phyloP scores from a whole-genome alignment of 768 basidiomycete genomes.

The Candolleomyces aberdarensis region DNA sequence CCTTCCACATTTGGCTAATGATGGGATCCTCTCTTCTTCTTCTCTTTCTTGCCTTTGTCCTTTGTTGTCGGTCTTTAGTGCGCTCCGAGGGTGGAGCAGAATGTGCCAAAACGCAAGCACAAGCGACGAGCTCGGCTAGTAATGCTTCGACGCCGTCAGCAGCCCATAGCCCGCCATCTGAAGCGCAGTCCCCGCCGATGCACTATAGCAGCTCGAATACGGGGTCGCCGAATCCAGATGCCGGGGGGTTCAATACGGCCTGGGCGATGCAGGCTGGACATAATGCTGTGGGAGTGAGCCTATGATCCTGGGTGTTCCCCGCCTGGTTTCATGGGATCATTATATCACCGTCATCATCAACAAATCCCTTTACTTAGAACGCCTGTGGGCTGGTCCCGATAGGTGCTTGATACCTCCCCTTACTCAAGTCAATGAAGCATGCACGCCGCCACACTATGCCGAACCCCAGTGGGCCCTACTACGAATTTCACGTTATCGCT shows the following conservation, averaged over 20 bases:
- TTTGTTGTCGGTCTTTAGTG: neutral
- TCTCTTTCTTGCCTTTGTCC: neutral
- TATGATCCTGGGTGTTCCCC: neutral
- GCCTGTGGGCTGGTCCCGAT: no score
- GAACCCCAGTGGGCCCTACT: no score
- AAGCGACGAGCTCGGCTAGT: neutral
- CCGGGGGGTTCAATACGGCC: neutral
- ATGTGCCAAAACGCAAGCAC: slow-evolving; percentile 6
- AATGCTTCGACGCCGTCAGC: neutral
- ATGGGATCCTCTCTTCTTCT: neutral
- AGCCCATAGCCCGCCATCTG: neutral
- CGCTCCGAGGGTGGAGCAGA: slow-evolving; percentile 11
- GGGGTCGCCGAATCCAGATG: neutral
- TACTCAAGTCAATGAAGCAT: no score
- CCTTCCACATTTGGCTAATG: neutral
- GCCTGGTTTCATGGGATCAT: no score
- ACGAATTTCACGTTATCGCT: no score
- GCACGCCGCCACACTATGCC: no score
- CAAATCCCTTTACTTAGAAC: no score
- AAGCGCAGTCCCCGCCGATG: neutral
- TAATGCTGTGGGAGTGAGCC: neutral
- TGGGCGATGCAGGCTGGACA: neutral
- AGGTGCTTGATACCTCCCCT: no score
- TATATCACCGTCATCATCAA: no score
- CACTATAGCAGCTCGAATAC: neutral